A percentile compares a stretch with the other conserved stretches of the same genome.
These are phyloP conservation scores for Calonectria naviculata DNA, from an alignment of 2,329 filamentous ascomycete species.

Conservation along the genomic window DNA sequence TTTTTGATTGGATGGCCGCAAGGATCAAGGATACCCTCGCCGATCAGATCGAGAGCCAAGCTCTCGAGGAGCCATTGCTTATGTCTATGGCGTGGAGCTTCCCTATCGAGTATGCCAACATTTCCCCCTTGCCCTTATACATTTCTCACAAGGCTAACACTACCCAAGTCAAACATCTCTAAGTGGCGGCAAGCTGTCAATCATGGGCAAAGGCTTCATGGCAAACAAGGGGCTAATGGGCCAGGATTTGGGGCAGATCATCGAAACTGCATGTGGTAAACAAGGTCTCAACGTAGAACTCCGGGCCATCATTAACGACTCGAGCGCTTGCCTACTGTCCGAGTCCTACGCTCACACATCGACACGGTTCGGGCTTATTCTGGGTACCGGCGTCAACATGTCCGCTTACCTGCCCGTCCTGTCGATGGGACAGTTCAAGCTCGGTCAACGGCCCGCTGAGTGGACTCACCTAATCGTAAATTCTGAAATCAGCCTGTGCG, in stretches of 20 bases:
- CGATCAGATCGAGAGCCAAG: constrained; percentile 52
- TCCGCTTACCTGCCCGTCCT: constrained; percentile 71
- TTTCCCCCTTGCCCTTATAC: not conserved
- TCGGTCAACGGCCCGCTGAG: constrained; percentile 62
- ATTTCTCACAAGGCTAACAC: constrained; percentile 36
- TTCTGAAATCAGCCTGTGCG: constrained; percentile 76
- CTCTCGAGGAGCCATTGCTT: constrained; percentile 58
- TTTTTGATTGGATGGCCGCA: constrained; percentile 77
- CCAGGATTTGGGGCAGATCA: constrained; percentile 69
- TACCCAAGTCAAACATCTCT: constrained; percentile 70
- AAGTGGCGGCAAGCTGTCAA: constrained; percentile 66
- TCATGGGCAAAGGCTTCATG: constrained; percentile 75
- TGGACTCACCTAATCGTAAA: constrained; percentile 76
- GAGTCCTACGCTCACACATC: constrained; percentile 69
- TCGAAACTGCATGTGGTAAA: constrained; percentile 63
- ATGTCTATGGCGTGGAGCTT: constrained; percentile 77
- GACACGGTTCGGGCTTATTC: constrained; percentile 72
- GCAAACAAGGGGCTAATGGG: constrained; percentile 68
- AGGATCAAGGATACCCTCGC: constrained; percentile 68
- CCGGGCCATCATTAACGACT: constrained; percentile 74
- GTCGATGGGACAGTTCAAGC: constrained; percentile 66
- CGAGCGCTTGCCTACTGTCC: constrained; percentile 73
- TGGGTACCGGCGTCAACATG: constrained; percentile 76
- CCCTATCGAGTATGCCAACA: constrained; percentile 69
- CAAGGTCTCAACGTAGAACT: constrained; percentile 66